Conservation (phyloP, 305 asterid species). For the Lippia alba region DNA sequence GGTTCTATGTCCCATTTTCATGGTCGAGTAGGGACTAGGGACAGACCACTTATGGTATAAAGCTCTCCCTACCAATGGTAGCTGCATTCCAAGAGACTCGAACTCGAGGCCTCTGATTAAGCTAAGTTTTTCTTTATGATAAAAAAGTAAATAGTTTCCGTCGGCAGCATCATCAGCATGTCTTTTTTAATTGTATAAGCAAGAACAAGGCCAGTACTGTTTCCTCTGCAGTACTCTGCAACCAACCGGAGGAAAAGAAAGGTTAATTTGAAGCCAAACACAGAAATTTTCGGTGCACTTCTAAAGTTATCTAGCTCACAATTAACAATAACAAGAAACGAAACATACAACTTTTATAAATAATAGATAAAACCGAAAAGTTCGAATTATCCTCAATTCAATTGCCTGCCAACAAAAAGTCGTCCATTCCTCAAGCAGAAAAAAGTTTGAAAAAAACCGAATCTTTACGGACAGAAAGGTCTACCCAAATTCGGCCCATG, state of each 20-base stretch:
- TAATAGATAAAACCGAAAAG: background rate
- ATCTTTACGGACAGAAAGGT: slow-evolving; percentile 1
- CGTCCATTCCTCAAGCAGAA: background rate
- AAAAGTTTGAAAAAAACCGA: background rate
- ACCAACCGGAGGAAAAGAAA: background rate
- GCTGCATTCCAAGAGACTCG: too few relatives aligned
- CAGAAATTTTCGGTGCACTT: background rate
- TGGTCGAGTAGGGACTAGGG: too few relatives aligned
- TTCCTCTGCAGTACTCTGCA: background rate
- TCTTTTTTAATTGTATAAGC: too few relatives aligned
- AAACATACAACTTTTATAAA: background rate
- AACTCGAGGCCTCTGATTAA: too few relatives aligned
- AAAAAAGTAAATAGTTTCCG: too few relatives aligned
- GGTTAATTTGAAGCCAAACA: background rate
- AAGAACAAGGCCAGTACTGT: background rate
- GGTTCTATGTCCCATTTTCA: too few relatives aligned
- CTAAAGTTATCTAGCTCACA: background rate
- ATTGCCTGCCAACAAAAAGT: background rate
- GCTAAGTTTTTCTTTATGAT: too few relatives aligned
- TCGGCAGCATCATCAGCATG: too few relatives aligned
- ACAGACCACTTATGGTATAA: too few relatives aligned
- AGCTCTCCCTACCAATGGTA: too few relatives aligned
- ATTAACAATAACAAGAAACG: background rate
- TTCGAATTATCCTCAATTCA: background rate
- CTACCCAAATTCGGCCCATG: background rate